A percentile compares a stretch with the other conserved stretches of the same genome.
These are phyloP conservation scores for Curvularia lunata DNA, from an alignment of 2,329 filamentous ascomycete species.

Conservation along the genomic window DNA sequence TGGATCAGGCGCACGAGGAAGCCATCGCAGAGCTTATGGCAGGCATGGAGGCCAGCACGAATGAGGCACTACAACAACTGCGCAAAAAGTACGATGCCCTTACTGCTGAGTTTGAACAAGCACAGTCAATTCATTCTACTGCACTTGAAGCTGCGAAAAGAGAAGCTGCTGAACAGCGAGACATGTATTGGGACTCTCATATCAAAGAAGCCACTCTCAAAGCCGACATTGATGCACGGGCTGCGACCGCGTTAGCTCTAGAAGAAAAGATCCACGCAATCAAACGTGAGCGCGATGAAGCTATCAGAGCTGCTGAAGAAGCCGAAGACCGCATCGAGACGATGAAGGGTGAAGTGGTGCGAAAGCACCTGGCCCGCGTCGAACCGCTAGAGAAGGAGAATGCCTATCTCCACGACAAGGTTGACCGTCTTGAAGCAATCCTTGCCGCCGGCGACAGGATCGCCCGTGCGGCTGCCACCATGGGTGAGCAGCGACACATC, in stretches of 20 bases:
- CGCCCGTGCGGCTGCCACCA: constrained; percentile 43
- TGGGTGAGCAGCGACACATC: constrained; percentile 46
- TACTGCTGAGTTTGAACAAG: constrained; percentile 26
- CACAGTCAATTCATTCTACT: constrained; percentile 25
- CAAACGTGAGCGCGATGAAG: constrained; percentile 31
- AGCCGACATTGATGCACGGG: constrained; percentile 16
- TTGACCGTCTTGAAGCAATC: constrained; percentile 45
- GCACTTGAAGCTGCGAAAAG: constrained; percentile 32
- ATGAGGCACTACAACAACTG: constrained; percentile 42
- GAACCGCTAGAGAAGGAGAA: constrained; percentile 46
- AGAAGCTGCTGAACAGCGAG: constrained; percentile 25
- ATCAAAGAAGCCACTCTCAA: constrained; percentile 24
- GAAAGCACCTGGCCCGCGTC: constrained; percentile 45
- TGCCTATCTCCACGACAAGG: constrained; percentile 37
- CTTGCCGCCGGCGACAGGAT: constrained; percentile 46
- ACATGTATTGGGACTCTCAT: constrained; percentile 24
- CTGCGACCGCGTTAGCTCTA: constrained; percentile 20
- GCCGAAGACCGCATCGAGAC: constrained; percentile 44
- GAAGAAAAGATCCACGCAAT: constrained; percentile 21
- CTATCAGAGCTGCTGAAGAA: constrained; percentile 29
- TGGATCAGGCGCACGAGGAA: constrained; percentile 43
- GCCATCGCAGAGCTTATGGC: constrained; percentile 46
- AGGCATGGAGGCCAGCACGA: constrained; percentile 43
- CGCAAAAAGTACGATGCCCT: constrained; percentile 44
- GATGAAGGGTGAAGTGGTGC: constrained; percentile 46